phyloP scores from a whole-genome alignment of 805 yeast species.

The Brettanomyces bruxellensis region DNA sequence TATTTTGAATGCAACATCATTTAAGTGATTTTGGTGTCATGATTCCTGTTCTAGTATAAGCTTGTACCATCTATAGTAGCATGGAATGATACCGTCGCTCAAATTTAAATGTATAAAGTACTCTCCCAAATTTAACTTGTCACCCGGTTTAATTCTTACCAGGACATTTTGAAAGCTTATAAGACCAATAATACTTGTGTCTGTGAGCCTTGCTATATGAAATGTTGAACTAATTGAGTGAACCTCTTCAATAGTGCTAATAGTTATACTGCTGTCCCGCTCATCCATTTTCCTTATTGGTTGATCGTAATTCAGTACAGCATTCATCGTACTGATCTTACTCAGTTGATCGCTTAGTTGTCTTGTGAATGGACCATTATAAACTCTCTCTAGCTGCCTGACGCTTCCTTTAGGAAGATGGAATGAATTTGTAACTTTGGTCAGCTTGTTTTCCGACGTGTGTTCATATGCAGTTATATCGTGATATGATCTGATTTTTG shows the following conservation, averaged over 20 bases:
- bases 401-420: too few relatives aligned
- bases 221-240: slow-evolving; percentile 4
- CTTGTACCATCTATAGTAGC: slow-evolving; percentile 13
- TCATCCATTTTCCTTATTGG: neutral
- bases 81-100: slow-evolving; percentile 1
- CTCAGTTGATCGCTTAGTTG: slow-evolving; percentile 1
- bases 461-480: too few relatives aligned
- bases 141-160: slow-evolving; percentile 7
- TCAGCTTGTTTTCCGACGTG: too few relatives aligned
- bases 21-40: too few relatives aligned
- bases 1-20: neutral
- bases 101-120: neutral
- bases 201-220: slow-evolving; percentile 2
- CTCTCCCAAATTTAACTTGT: slow-evolving; percentile 6
- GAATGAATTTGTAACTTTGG: too few relatives aligned
- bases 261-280: too few relatives aligned
- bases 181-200: slow-evolving; percentile 3
- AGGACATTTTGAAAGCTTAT: slow-evolving; percentile 8
- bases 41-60: neutral
- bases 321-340: slow-evolving; percentile 2
- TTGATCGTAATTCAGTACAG: slow-evolving; percentile 2
- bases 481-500: too few relatives aligned
- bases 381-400: too few relatives aligned
- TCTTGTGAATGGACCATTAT: neutral
- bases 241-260: neutral